Base-by-base conservation (phyloP, 2,329 filamentous ascomycete species). In the Sarocladium brachiariae region DNA sequence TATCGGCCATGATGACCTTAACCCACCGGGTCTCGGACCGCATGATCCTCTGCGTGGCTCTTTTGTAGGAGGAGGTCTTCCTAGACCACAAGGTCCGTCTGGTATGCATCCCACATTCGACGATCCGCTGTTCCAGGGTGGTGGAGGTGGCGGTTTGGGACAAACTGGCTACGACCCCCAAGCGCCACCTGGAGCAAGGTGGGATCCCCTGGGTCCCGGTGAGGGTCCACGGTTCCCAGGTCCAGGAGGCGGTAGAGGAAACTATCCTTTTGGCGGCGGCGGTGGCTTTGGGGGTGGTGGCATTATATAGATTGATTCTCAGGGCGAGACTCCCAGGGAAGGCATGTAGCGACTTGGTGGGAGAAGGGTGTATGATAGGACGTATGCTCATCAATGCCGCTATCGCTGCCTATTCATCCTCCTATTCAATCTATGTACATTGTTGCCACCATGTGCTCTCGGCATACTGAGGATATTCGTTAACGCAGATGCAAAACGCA, bases 61-160 rank as follows among this genome's bases (percentile, higher is more conserved):
- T 2, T 80, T 89, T 51, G 79, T 83, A 6, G 77, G 78, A 39
- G 79, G 80, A 25, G 75, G 79, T n/a, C 66, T 82, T 4, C 73
- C 75, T 19, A 70, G 75, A n/a, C 73, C 75, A 1, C 79, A 81
- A 13, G 78, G 83, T 18, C 78, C 78, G 10, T 83, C 86, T 11
- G 93, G 93, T 1, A 99, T 99, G 93, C 88, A 96, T 67, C 93
- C 93, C 1, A 95, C 91, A 0, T 93, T 96, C 64, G 89, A 96
- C 59, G 91, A 97, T 62, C 89, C 89, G 6, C 68, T 96, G 45
- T 96, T 96, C 63, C 67, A 65, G 9, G 71, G 71, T 6, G 67
- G 71, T 9, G 66, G 67, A 1, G 71, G 64, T 6, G 67, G 68
- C 31, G 72, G 64, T 14, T 67, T 69, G 0, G 59, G 55, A 6